Percentiles rank a stretch among this genome's conserved stretches.
phyloP scores from a whole-genome alignment of 768 basidiomycete genomes.

The Scleroderma citrinum region DNA sequence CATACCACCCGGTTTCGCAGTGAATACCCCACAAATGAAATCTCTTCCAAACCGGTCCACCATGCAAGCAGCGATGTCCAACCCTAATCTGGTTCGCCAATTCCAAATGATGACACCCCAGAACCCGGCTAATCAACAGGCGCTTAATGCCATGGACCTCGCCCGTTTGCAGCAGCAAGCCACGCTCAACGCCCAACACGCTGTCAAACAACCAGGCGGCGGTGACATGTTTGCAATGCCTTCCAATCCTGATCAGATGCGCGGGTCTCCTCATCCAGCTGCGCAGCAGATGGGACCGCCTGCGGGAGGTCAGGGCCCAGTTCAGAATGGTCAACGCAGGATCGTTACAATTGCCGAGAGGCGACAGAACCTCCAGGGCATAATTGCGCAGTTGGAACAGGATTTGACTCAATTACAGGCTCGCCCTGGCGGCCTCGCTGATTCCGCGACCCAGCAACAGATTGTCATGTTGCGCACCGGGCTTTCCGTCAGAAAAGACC shows the following conservation, averaged over 20 bases:
- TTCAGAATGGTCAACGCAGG: conserved; percentile 21
- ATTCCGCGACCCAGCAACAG: conserved; percentile 11
- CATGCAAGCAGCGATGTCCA: conserved; percentile 33
- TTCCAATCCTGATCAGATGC: conserved; percentile 37
- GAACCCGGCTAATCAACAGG: conserved; percentile 39
- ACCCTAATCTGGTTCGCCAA: conserved; percentile 25
- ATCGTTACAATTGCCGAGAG: conserved; percentile 15
- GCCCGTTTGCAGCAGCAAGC: conserved; percentile 28
- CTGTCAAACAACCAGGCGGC: conserved; percentile 33
- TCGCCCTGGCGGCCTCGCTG: conserved; percentile 9
- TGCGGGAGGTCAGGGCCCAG: conserved; percentile 16
- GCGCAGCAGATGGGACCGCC: conserved; percentile 17
- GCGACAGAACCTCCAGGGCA: conserved; percentile 5
- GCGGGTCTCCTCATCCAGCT: conserved; percentile 41
- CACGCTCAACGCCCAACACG: conserved; percentile 26
- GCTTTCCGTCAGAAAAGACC: conserved; percentile 32
- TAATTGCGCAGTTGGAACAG: conserved; percentile 14
- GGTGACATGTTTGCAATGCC: conserved; percentile 45
- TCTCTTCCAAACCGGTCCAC: conserved; percentile 27
- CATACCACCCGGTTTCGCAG: conserved; percentile 36
- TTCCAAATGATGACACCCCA: conserved; percentile 46
- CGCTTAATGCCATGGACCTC: conserved; percentile 32
- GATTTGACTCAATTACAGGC: background rate
- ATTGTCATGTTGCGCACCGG: conserved; percentile 16
- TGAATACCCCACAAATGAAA: conserved; percentile 33